Base-by-base conservation (phyloP, 768 basidiomycete species). In the Trametes coccinea region DNA sequence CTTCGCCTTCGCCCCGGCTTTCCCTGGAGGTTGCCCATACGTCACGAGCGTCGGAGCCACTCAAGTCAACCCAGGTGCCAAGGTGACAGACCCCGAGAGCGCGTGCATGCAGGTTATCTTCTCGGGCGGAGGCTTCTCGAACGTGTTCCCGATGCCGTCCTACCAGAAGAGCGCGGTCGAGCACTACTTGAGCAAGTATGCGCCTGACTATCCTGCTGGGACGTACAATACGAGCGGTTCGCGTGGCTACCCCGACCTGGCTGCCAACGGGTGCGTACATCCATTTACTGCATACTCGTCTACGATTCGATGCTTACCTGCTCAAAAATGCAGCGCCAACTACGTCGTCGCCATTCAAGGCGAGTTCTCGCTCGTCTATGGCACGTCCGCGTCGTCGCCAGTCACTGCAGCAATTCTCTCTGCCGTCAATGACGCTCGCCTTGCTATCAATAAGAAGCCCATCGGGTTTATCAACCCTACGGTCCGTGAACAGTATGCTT, bases 381-480 rank as follows among this genome's bases (percentile, higher is more conserved):
- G 76, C 13, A 77, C 77, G 0, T 76, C 75, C 1, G 74, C 74
- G 7, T 75, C 75, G n/a, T 64, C 74, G 7, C 77, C 77, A 7
- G 73, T 75, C 45, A 63, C 70, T 13, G 76, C 71, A 1, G 68
- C 74, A 8, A 65, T 78, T 17, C 65, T 78, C 17, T 72, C 76
- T 7, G 63, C 72, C 14, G 70, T 78, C 52, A 78, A 78, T 67
- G 75, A 77, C 57, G 76, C 75, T 3, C 74, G 77, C 16, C 61
- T 76, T 33, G 70, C 73, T 3, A 50, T 60, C 9, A 71, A 73
- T n/a, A 77, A 77, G 64, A 60, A 64, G 27, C 73, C 76, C 0
- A 67, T 78, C 17, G 76, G 74, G 8, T 75, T 73, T 67, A 82
- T 90, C 62, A 90, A 90, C 68, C 88, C 88, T 39, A 85, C 86